A percentile compares a stretch with the other conserved stretches of the same genome.
These are phyloP conservation scores for Ambrosiella beaveri DNA, from an alignment of 2,329 filamentous ascomycete species.

Conservation along the genomic window DNA sequence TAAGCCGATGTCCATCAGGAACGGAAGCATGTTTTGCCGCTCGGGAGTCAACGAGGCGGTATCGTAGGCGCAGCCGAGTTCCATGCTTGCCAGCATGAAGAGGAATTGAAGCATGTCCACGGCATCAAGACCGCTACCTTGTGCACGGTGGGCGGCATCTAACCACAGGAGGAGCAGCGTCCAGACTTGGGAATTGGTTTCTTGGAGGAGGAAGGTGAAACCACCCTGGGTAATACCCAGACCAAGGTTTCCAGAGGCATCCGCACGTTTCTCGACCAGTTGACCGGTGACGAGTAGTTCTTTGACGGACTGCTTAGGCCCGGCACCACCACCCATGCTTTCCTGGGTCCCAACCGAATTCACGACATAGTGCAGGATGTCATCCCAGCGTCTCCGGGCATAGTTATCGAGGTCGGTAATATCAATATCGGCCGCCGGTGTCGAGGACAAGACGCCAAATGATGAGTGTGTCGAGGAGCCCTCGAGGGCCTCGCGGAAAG, in stretches of 20 bases:
- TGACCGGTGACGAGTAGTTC: conserved; percentile 64
- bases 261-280: conserved; percentile 47
- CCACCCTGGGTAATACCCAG: conserved; percentile 79
- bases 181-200: conserved; percentile 95
- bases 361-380: conserved; percentile 89
- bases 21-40: conserved; percentile 75
- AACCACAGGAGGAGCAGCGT: conserved; percentile 86
- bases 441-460: conserved; percentile 69
- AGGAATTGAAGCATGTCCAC: conserved; percentile 93
- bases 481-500: conserved; percentile 71
- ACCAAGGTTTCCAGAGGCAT: conserved; percentile 36
- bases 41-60: conserved; percentile 66
- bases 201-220: conserved; percentile 87
- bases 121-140: conserved; percentile 54
- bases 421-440: conserved; percentile 45
- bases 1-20: conserved; percentile 81
- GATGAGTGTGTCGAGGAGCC: conserved; percentile 72
- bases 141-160: conserved; percentile 50
- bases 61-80: conserved; percentile 81
- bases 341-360: conserved; percentile 45
- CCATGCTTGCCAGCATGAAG: conserved; percentile 84
- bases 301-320: conserved; percentile 64
- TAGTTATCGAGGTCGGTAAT: conserved; percentile 65
- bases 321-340: conserved; percentile 26
- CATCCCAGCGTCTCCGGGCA: conserved; percentile 82